These are phyloP conservation scores for Ceratobasidium sp. DNA, from an alignment of 1,284 basidiomycete genomes.

Conservation along the genomic window DNA sequence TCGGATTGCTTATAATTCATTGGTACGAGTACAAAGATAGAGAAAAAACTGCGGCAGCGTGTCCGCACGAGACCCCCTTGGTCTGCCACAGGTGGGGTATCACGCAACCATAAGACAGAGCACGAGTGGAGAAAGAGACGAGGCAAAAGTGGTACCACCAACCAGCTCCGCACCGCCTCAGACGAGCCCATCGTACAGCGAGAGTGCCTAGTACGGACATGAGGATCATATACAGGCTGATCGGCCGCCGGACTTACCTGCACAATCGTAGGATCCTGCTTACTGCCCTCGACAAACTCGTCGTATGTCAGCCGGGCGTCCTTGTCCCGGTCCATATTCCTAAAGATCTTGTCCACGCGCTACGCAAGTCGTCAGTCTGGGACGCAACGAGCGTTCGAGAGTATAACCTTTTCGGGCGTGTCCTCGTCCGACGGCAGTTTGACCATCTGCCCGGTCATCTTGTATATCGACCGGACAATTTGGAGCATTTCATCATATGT, in stretches of 20 bases:
- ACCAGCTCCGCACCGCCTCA: conserved; percentile 46
- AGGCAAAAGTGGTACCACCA: background rate
- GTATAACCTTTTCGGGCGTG: conserved; percentile 92
- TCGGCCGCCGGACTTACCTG: conserved; percentile 69
- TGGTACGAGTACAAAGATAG: conserved; percentile 1
- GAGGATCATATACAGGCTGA: background rate
- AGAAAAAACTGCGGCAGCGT: background rate
- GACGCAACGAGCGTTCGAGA: conserved; percentile 2
- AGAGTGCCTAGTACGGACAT: conserved; percentile 56
- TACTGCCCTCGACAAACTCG: conserved; percentile 96
- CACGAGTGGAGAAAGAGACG: background rate
- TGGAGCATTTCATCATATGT: conserved; percentile 99
- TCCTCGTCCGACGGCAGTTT: conserved; percentile 97
- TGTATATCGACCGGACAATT: conserved; percentile 96
- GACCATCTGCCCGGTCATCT: conserved; percentile 99
- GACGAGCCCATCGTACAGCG: conserved; percentile 63
- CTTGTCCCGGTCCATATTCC: conserved; percentile 92
- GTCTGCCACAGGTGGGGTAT: conserved; percentile 9
- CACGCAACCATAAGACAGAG: background rate
- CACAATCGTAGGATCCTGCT: conserved; percentile 97
- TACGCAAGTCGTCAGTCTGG: conserved; percentile 52
- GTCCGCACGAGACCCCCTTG: background rate
- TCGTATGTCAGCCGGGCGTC: conserved; percentile 90
- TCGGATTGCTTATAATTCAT: background rate
- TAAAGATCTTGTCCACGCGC: conserved; percentile 97